Evolutionary conservation across 1,139 yeast species (phyloP), one percentile per base, ranked within the genome.

Genomic region (Candida freyschussii): DNA sequence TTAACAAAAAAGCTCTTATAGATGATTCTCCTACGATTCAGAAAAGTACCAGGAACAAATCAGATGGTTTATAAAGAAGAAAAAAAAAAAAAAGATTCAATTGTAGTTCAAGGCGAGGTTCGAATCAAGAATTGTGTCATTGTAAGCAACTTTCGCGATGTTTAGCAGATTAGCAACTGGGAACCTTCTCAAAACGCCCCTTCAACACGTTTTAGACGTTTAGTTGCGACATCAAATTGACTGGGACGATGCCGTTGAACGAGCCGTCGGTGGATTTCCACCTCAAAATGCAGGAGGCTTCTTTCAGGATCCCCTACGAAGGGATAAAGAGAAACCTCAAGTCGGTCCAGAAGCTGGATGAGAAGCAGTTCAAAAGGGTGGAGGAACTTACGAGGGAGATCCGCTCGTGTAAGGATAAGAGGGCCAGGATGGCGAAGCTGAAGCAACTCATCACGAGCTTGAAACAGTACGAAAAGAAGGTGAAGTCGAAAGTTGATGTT

Each of bases 271-370:
- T 60, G 9, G 69, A 65, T 34, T 63, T 65, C 43, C 66, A 64
- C 33, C 38, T 65, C 33, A 59, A 59, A 34, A 41, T 67, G 27
- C 66, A 71, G 44, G 69, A 66, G 53, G 65, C 76, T 3, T 74
- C 72, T 37, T 78, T 79, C 56, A 66, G 66, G 34, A 72, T 78
- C 1, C 89, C 89, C 1, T 62, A 69, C 15, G 85, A 78, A 45
- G 59, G 78, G 13, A 59, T 78, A 30, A 67, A 67, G 44, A 74
- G 70, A 59, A 78, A 79, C 48, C 68, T 75, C 55, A 77, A 74
- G 50, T 52, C 56, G 23, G 61, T 75, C 13, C 81, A 77, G 46
- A 73, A 67, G 46, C 57, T 73, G 10, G 63, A 75, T n/a, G 83
- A 76, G 45, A 74, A 65, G 40, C 73, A 72, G 32, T 66, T 69